Base-by-base conservation (phyloP, 805 yeast species). In the Wickerhamomyces pijperi region DNA sequence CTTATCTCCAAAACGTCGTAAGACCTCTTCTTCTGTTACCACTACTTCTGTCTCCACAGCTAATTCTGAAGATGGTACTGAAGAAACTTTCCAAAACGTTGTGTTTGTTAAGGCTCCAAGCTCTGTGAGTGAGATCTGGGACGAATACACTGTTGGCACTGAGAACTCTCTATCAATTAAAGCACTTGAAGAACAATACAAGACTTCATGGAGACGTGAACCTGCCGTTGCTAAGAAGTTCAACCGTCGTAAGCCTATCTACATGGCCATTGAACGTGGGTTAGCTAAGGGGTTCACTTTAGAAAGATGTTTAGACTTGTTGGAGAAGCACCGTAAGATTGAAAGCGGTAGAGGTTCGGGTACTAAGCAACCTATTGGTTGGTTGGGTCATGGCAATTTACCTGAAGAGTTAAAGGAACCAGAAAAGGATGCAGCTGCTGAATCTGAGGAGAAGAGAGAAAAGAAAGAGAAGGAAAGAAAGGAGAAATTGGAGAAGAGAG, bases 161-260 rank as follows among this genome's bases (percentile, higher is more conserved):
- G 62, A 68, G 39, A 72, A 65, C 3, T 74, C 72, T 46, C 77
- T 77, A 0, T 70, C 78, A 3, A 62, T 74, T 31, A 65, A 64
- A 42, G 57, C 66, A 12, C 54, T 74, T 53, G 78, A 74, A 47
- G 41, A 50, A 6, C 63, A 68, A 43, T 74, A 65, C 45, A 69
- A 68, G 38, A 65, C 76, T 2, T 67, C 68, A 28, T 74, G 81
- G 81, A 63, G 80, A 51, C 59, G 71, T 37, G 76, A 64, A 36
- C 63, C 70, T 9, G 76, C 78, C 0, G 70, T 70, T 23, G 67
- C 68, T 39, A 67, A 75, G 44, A 67, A 76, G 35, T 74, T 69
- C 48, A 62, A 70, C 36, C 53, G 81, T 44, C 58, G 80, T 32
- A 72, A 70, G 48, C 69, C 68, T 28, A 63, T 74, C 19, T 74